Percentiles rank a stretch among this genome's conserved stretches.
phyloP scores from a whole-genome alignment of 2,329 filamentous ascomycete genomes.

The Apiospora phragmitis region DNA sequence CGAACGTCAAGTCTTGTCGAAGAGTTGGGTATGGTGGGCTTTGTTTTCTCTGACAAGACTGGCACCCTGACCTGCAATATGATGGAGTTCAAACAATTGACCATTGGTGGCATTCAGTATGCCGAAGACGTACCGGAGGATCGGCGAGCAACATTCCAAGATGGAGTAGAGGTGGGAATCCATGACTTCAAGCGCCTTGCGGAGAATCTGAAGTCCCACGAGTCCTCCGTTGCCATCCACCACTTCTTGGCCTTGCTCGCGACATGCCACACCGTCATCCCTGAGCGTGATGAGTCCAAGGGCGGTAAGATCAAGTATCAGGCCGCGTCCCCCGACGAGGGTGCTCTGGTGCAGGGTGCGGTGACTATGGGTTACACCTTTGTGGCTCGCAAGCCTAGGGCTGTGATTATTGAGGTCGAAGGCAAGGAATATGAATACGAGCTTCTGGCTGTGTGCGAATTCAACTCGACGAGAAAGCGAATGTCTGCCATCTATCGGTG shows the following conservation, averaged over 20 bases:
- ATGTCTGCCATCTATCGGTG: conserved; percentile 98
- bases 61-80: conserved; percentile 96
- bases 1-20: conserved; percentile 95
- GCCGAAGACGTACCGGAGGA: conserved; percentile 91
- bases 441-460: conserved; percentile 94
- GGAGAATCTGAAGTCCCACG: conserved; percentile 64
- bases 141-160: conserved; percentile 74
- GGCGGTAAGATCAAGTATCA: conserved; percentile 90
- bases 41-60: conserved; percentile 98
- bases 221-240: conserved; percentile 56
- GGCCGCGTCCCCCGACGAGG: conserved; percentile 94
- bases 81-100: conserved; percentile 98
- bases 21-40: conserved; percentile 96
- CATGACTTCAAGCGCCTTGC: conserved; percentile 79
- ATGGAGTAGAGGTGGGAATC: conserved; percentile 75
- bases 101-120: conserved; percentile 92
- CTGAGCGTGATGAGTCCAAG: conserved; percentile 79
- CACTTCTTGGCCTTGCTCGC: conserved; percentile 86
- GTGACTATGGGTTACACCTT: conserved; percentile 85
- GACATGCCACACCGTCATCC: conserved; percentile 96
- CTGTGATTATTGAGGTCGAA: conserved; percentile 79
- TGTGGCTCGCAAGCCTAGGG: conserved; percentile 82
- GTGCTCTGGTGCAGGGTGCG: conserved; percentile 92
- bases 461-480: conserved; percentile 95
- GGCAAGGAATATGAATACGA: conserved; percentile 81